A percentile compares a stretch with the other conserved stretches of the same genome.
These are phyloP conservation scores for Aspergillus haitiensis DNA, from an alignment of 495 filamentous ascomycete genomes.

Conservation along the genomic window DNA sequence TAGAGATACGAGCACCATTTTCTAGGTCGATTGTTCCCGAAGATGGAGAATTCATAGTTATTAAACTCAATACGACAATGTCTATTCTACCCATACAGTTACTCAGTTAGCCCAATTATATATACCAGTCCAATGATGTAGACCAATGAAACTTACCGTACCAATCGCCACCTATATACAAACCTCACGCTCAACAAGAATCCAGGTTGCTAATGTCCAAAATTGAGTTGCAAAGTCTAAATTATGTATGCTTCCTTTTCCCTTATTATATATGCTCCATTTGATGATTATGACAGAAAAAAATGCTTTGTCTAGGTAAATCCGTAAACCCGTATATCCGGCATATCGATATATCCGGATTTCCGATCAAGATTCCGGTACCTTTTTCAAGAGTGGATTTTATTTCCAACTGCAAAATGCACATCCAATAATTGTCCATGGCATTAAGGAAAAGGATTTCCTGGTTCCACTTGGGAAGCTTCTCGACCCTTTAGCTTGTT, in stretches of 20 bases:
- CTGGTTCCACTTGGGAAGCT: no score
- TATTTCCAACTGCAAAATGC: no score
- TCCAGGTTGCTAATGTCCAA: no score
- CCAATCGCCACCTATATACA: no score
- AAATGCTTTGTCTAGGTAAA: background rate
- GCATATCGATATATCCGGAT: conserved; percentile 4
- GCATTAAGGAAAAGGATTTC: no score
- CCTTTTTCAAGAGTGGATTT: no score
- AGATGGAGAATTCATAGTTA: conserved; percentile 37
- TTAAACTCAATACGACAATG: background rate
- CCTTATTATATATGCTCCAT: conserved; percentile 1
- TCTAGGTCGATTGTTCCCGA: conserved; percentile 41
- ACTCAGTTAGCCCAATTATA: background rate
- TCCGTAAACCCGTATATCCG: conserved; percentile 21
- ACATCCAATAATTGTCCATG: no score
- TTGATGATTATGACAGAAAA: background rate
- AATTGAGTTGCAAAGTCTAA: no score
- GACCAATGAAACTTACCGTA: no score
- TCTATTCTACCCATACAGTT: background rate
- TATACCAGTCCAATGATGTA: no score
- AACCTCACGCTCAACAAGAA: no score
- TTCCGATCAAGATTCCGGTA: background rate
- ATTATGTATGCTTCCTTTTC: background rate
- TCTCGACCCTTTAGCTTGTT: no score
- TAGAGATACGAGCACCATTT: conserved; percentile 27